Evolutionary conservation across 495 filamentous ascomycete genomes (phyloP).

Genomic region (Penicillium crystallinum): DNA sequence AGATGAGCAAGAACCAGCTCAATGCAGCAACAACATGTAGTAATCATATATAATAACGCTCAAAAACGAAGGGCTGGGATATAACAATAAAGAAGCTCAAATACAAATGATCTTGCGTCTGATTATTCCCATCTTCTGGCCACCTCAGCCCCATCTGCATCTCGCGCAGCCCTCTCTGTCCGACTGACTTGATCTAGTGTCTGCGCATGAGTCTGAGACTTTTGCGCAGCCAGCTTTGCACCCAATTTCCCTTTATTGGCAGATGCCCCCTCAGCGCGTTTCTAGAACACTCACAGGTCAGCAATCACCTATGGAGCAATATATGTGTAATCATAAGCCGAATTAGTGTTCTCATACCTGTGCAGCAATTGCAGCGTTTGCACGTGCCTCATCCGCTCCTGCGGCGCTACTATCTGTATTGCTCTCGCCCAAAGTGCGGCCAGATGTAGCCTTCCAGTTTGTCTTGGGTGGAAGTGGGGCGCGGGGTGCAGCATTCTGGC

Average conservation of each 20-base stretch:
- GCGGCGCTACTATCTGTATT: slow-evolving; percentile 12
- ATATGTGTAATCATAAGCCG: neutral
- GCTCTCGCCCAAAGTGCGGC: slow-evolving; percentile 50
- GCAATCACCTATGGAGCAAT: neutral
- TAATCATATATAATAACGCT: neutral
- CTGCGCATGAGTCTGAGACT: slow-evolving; percentile 56
- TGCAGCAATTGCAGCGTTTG: slow-evolving; percentile 61
- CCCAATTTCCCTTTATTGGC: slow-evolving; percentile 51
- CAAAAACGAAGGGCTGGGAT: neutral
- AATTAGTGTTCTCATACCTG: slow-evolving; percentile 43
- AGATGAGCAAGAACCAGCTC: too few species aligned
- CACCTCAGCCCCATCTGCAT: slow-evolving; percentile 50
- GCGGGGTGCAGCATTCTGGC: slow-evolving; percentile 22
- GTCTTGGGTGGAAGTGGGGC: slow-evolving; percentile 38
- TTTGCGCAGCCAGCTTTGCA: slow-evolving; percentile 59
- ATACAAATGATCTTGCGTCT: neutral
- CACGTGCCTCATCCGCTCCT: slow-evolving; percentile 42
- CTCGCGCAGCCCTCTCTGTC: slow-evolving; percentile 51
- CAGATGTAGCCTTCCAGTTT: slow-evolving; percentile 43
- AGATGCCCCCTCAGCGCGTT: slow-evolving; percentile 33
- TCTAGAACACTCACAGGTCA: slow-evolving; percentile 16
- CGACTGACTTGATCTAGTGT: slow-evolving; percentile 53
- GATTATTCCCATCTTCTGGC: slow-evolving; percentile 49
- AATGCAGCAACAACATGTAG: neutral
- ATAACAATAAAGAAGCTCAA: neutral